These are phyloP conservation scores for Geranomyces variabilis DNA, from an alignment of 192 early-diverging fungal genomes.

Conservation along the genomic window DNA sequence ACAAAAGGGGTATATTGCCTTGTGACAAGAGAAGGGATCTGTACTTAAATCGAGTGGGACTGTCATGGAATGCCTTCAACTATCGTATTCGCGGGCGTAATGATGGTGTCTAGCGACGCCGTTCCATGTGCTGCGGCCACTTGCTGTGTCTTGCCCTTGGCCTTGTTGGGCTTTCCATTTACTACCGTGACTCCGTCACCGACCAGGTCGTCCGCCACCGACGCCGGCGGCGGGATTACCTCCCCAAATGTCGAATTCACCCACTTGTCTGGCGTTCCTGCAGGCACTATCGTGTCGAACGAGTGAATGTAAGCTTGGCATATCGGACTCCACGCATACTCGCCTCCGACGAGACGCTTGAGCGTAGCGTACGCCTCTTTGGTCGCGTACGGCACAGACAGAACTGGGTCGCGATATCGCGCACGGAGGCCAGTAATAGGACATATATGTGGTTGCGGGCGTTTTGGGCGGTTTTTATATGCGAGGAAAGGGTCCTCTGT, in stretches of 20 bases:
- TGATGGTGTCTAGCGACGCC: too few relatives aligned
- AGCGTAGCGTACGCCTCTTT: conserved; percentile 60
- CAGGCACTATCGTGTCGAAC: conserved; percentile 8
- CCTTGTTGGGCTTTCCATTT: not conserved
- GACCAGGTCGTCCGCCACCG: not conserved
- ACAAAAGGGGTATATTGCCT: too few relatives aligned
- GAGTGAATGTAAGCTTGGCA: conserved; percentile 38
- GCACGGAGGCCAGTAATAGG: conserved; percentile 65
- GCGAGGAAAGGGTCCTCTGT: conserved; percentile 22
- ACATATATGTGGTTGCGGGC: conserved; percentile 39
- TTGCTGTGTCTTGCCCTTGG: not conserved
- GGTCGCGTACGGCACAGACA: conserved; percentile 63
- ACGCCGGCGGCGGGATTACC: not conserved
- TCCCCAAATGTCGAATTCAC: conserved; percentile 25
- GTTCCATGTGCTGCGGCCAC: not conserved
- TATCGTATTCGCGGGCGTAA: too few relatives aligned
- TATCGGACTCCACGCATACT: conserved; percentile 57
- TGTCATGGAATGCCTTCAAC: too few relatives aligned
- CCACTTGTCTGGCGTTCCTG: conserved; percentile 13
- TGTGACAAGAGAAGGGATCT: too few relatives aligned
- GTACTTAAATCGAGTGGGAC: too few relatives aligned
- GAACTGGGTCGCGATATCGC: conserved; percentile 62
- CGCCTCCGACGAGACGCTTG: conserved; percentile 46
- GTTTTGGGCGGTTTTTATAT: conserved; percentile 8
- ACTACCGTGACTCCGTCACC: not conserved